A percentile compares a stretch with the other conserved stretches of the same genome.
Conservation (phyloP, 2,329 filamentous ascomycete genomes). For the Massarina eburnea region DNA sequence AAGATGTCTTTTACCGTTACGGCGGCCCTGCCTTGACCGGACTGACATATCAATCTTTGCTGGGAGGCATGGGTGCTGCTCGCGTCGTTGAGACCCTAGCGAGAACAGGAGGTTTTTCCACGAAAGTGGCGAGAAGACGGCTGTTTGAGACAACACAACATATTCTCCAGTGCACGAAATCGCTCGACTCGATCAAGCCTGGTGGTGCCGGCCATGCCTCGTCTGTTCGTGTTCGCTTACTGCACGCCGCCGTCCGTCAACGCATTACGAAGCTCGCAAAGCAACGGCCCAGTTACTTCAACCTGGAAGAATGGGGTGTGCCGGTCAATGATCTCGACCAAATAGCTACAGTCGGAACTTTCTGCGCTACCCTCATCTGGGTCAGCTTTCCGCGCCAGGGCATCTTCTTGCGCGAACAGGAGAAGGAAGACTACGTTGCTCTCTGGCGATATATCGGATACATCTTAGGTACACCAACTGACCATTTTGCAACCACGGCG, state of each 20-base stretch:
- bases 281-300: conserved; percentile 63
- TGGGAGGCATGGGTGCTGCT: conserved; percentile 72
- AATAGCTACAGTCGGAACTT: conserved; percentile 70
- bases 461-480: conserved; percentile 68
- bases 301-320: conserved; percentile 59
- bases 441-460: conserved; percentile 76
- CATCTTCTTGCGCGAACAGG: conserved; percentile 62
- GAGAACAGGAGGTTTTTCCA: conserved; percentile 72
- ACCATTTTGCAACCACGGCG: conserved; percentile 58
- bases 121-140: conserved; percentile 65
- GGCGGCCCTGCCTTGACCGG: conserved; percentile 66
- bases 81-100: conserved; percentile 73
- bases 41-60: conserved; percentile 65
- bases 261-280: conserved; percentile 63
- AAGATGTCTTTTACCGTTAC: conserved; percentile 78
- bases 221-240: conserved; percentile 67
- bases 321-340: conserved; percentile 77
- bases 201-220: conserved; percentile 67
- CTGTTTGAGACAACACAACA: conserved; percentile 75
- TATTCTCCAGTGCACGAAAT: conserved; percentile 69
- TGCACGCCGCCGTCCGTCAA: conserved; percentile 68
- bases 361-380: conserved; percentile 69
- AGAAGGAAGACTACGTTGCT: conserved; percentile 70
- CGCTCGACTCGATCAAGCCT: conserved; percentile 66
- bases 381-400: conserved; percentile 72